Conservation (phyloP, 371 early-diverging fungal species). For the Sporodiniella umbellata region DNA sequence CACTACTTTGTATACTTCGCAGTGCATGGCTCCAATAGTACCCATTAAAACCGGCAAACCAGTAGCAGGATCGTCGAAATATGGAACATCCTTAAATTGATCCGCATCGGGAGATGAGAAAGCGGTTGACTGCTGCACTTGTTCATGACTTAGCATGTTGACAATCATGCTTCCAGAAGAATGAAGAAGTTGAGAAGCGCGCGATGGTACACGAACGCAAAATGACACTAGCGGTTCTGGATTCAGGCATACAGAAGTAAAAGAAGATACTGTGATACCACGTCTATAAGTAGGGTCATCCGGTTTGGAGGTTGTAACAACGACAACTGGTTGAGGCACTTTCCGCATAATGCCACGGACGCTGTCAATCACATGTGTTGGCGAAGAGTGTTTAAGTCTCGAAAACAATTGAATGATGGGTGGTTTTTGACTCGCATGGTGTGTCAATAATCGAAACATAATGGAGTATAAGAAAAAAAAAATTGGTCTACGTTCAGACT, state of each 20-base stretch:
- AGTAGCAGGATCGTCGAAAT: constrained; percentile 47
- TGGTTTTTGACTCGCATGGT: neutral
- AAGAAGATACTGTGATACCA: constrained; percentile 69
- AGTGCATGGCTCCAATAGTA: constrained; percentile 64
- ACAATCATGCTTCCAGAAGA: constrained; percentile 58
- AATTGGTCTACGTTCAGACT: no score
- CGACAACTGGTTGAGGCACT: constrained; percentile 64
- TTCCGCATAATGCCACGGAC: constrained; percentile 61
- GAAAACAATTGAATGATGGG: neutral
- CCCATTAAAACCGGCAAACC: constrained; percentile 58
- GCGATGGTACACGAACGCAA: constrained; percentile 63
- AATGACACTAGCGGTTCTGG: constrained; percentile 67
- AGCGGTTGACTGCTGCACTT: constrained; percentile 58
- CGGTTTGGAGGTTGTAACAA: constrained; percentile 51
- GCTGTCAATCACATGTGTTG: constrained; percentile 29
- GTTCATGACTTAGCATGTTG: constrained; percentile 55
- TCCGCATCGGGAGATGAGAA: constrained; percentile 61
- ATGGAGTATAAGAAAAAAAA: no score
- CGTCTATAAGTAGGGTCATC: constrained; percentile 39
- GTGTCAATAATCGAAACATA: neutral
- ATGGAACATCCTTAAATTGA: constrained; percentile 54
- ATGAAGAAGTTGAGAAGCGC: constrained; percentile 55
- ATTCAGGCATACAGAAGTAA: constrained; percentile 65
- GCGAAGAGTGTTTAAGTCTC: neutral
- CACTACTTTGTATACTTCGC: constrained; percentile 44